Conservation (phyloP, 441 rosid genomes). For the Raphanus hybrid region DNA sequence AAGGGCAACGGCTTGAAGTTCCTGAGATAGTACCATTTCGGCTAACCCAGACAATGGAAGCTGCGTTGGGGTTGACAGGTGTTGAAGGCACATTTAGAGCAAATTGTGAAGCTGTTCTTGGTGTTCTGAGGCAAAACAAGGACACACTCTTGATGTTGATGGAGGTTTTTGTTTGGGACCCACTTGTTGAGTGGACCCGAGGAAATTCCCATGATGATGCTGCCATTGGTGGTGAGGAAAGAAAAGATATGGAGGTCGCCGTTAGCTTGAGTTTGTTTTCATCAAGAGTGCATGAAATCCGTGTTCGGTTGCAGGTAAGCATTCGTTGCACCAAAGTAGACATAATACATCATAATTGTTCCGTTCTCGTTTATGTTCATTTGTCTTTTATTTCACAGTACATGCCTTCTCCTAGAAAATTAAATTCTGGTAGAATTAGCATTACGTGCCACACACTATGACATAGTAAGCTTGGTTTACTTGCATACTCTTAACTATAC, state of each 20-base stretch:
- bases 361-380: constrained; percentile 17
- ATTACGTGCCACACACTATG: constrained; percentile 18
- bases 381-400: neutral
- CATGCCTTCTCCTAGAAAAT: constrained; percentile 20
- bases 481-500: constrained; percentile 10
- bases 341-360: constrained; percentile 18
- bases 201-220: constrained; percentile 99
- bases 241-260: constrained; percentile 99
- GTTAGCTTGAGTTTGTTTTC: constrained; percentile 99
- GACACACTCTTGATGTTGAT: constrained; percentile 88
- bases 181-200: constrained; percentile 98
- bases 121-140: constrained; percentile 87
- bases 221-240: constrained; percentile 97
- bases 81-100: constrained; percentile 90
- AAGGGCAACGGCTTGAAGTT: constrained; percentile 91
- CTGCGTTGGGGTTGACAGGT: constrained; percentile 94
- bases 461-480: constrained; percentile 26
- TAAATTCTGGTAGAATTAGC: constrained; percentile 2
- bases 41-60: constrained; percentile 92
- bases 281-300: constrained; percentile 98
- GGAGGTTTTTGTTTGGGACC: constrained; percentile 98
- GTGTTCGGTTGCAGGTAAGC: constrained; percentile 93
- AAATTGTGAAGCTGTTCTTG: constrained; percentile 90
- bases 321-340: constrained; percentile 29
- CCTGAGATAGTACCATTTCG: constrained; percentile 99